Evolutionary conservation across 176 grass and related monocot genomes (phyloP), one percentile per base, ranked within the genome.

Genomic region (Musa itinerans): DNA sequence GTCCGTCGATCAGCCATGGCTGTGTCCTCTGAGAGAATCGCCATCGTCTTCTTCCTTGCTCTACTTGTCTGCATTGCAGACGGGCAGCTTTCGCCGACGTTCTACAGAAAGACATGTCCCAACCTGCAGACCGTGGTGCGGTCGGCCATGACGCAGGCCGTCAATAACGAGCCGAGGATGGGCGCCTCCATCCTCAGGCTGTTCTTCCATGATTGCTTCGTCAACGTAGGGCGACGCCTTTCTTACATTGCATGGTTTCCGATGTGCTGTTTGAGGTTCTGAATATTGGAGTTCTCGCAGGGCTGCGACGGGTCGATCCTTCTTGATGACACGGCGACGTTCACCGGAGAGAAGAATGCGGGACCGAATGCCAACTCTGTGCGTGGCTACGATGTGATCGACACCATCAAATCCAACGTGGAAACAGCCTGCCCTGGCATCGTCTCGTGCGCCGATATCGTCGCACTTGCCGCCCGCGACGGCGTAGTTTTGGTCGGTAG

Each of bases 241-340:
- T 7, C 69, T 14, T 54, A 14, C 53, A 14, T 54, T 5, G 34
- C 4, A 6, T 43, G 34, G 34, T 43, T 43, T 43, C 34, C 34
- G 34, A 6, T 3, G 34, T 43, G 34, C 34, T 43, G 34, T 43
- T 43, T 43, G 34, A 54, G 53, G 13, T 54, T 54, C 53, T 54
- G 13, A 54, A 1, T 54, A 14, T 54, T 54, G 2, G 1, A 54
- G 11, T 54, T 14, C 1, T 21, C 8, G 13, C 80, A 91, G 92
- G 92, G 92, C 6, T 96, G 92, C 13, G 92, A 96, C 70, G 86
- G 89, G 19, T 96, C 92, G 1, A 80, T 96, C 76, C 82, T 96
- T 14, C 74, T 92, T 0, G 89, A 96, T 48, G 92, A 83, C 70
- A 79, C 85, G 0, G n/a, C 87, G 13, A 76, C 53, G 13, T 80